A percentile compares a stretch with the other conserved stretches of the same genome.
Evolutionary conservation across 169 alveolate genomes (phyloP).

Genomic region (Eimeria falciformis): DNA sequence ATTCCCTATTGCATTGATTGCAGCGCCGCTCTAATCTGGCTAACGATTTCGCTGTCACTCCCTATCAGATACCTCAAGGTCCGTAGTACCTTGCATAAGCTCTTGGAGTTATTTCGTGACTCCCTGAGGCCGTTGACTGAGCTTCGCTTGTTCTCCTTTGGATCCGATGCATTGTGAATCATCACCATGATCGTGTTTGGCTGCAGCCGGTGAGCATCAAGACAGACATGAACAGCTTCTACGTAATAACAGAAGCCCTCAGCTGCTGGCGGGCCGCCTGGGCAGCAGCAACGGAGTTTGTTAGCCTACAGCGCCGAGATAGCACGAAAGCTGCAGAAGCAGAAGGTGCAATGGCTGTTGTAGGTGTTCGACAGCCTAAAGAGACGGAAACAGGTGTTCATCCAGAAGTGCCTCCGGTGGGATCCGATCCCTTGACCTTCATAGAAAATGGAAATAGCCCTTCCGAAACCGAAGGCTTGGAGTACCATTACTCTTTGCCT

Average conservation of each 20-base stretch:
- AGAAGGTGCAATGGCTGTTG: not conserved
- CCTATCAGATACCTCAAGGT: too few relatives aligned
- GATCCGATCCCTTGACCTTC: not conserved
- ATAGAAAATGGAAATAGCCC: not conserved
- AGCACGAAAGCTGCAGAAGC: not conserved
- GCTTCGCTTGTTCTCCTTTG: too few relatives aligned
- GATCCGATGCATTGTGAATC: too few relatives aligned
- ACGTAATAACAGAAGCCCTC: slow-evolving; percentile 35
- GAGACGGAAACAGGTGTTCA: not conserved
- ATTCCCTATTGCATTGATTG: too few relatives aligned
- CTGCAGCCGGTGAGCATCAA: slow-evolving; percentile 62
- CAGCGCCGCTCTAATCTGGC: too few relatives aligned
- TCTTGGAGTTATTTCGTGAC: too few relatives aligned
- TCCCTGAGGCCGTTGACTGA: too few relatives aligned
- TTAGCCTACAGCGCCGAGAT: not conserved
- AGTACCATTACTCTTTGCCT: not conserved
- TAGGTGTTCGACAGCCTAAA: not conserved
- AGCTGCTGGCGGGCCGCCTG: slow-evolving; percentile 68
- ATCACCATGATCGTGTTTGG: too few relatives aligned
- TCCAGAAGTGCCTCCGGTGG: not conserved
- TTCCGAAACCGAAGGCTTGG: slow-evolving; percentile 23
- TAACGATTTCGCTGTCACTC: too few relatives aligned
- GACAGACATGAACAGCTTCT: slow-evolving; percentile 53
- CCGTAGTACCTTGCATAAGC: too few relatives aligned
- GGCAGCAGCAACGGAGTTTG: slow-evolving; percentile 46